These are phyloP conservation scores for Metschnikowia reukaufii DNA, from an alignment of 805 yeast species.

Conservation along the genomic window DNA sequence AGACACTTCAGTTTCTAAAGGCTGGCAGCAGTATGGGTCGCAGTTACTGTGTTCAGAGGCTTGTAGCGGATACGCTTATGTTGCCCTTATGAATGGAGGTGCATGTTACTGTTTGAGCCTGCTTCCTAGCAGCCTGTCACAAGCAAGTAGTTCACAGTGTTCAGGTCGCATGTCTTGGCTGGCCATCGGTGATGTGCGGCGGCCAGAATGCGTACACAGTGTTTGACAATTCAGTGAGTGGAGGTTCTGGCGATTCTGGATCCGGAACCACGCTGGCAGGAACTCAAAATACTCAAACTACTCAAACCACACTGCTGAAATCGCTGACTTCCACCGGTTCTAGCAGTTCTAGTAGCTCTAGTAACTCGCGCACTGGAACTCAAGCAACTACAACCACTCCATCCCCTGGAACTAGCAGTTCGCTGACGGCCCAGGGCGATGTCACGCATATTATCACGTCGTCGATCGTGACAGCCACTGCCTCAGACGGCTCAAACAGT, in stretches of 20 bases:
- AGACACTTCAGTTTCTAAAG: constrained; percentile 24
- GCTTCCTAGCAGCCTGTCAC: constrained; percentile 24
- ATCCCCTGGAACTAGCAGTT: background rate
- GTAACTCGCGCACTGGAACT: constrained; percentile 4
- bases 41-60: constrained; percentile 28
- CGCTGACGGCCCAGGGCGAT: constrained; percentile 1
- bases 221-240: constrained; percentile 13
- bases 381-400: constrained; percentile 4
- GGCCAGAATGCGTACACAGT: constrained; percentile 35
- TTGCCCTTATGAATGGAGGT: constrained; percentile 38
- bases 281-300: background rate
- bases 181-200: constrained; percentile 37
- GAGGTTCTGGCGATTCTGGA: background rate
- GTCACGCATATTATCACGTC: background rate
- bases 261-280: background rate
- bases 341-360: constrained; percentile 2
- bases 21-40: constrained; percentile 30
- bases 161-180: constrained; percentile 36
- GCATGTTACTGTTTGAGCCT: constrained; percentile 40
- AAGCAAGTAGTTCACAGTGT: constrained; percentile 25
- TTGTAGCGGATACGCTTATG: constrained; percentile 37
- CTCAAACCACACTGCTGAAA: constrained; percentile 6
- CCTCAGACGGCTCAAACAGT: constrained; percentile 4
- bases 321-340: constrained; percentile 10
- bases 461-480: background rate